phyloP scores from a whole-genome alignment of 441 rosid species.

The Viola pubescens region DNA sequence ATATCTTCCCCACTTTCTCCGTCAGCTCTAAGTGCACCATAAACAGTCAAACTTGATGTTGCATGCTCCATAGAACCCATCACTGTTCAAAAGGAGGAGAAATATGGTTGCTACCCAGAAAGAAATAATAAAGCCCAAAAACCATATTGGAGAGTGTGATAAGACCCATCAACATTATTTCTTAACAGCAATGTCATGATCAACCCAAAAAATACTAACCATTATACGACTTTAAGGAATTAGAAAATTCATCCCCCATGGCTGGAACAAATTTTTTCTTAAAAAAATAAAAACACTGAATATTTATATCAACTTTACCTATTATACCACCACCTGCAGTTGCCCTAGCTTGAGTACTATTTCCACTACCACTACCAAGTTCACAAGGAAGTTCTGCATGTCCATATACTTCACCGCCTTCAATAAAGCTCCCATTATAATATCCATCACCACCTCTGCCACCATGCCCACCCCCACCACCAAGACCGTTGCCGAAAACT shows the following conservation, averaged over 20 bases:
- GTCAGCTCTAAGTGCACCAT: constrained; percentile 73
- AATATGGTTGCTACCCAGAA: not conserved
- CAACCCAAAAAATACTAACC: not conserved
- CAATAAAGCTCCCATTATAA: constrained; percentile 57
- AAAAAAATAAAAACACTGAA: no score
- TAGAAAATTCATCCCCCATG: not conserved
- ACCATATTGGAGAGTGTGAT: no score
- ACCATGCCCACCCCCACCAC: constrained; percentile 95
- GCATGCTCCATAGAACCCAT: constrained; percentile 93
- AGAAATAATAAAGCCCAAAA: not conserved
- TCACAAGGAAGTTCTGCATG: constrained; percentile 86
- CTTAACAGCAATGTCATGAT: no score
- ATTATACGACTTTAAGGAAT: not conserved
- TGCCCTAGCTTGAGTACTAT: constrained; percentile 52
- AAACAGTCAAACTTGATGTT: constrained; percentile 61
- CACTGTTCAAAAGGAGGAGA: constrained; percentile 42
- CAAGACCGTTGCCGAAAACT: constrained; percentile 56
- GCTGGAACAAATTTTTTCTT: not conserved
- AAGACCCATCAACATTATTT: no score
- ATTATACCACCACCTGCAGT: constrained; percentile 90
- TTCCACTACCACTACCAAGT: constrained; percentile 96
- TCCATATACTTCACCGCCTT: constrained; percentile 78
- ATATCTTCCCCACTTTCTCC: constrained; percentile 63
- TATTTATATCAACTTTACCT: constrained; percentile 36
- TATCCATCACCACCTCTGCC: constrained; percentile 88